Conservation (phyloP, 345 rosid species). For the Pistacia integerrima region DNA sequence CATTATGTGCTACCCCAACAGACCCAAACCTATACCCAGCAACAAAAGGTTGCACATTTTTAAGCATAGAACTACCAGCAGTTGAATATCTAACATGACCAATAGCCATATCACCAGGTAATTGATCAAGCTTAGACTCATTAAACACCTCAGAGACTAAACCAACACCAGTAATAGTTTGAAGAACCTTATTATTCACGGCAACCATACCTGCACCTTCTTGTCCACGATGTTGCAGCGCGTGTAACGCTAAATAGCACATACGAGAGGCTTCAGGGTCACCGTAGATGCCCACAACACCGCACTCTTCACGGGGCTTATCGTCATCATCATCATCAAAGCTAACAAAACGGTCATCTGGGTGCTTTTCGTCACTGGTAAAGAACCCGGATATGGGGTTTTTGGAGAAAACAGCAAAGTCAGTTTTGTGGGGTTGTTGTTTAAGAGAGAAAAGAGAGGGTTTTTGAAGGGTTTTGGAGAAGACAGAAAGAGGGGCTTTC, state of each 20-base stretch:
- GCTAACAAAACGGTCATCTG: constrained; percentile 22
- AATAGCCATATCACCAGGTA: constrained; percentile 83
- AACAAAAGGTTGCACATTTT: constrained; percentile 97
- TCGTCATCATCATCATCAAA: constrained; percentile 47
- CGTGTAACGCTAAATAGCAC: constrained; percentile 91
- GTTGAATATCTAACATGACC: constrained; percentile 98
- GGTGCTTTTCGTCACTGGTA: constrained; percentile 14
- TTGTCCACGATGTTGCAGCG: constrained; percentile 96
- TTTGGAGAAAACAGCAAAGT: constrained; percentile 33
- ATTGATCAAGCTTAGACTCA: constrained; percentile 78
- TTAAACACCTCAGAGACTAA: constrained; percentile 92
- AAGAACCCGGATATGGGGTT: constrained; percentile 42
- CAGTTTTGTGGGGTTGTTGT: constrained; percentile 23
- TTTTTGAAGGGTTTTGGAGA: constrained; percentile 47
- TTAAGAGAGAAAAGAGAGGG: constrained; percentile 31
- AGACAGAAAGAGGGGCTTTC: constrained; percentile 16
- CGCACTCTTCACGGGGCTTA: constrained; percentile 97
- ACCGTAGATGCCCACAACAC: constrained; percentile 91
- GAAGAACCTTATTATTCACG: constrained; percentile 65
- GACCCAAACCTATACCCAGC: constrained; percentile 91
- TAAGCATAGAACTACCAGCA: constrained; percentile 91
- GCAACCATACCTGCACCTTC: constrained; percentile 99
- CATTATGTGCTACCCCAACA: constrained; percentile 94
- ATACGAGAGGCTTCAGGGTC: constrained; percentile 93
- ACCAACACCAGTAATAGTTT: constrained; percentile 90